Percentiles rank a stretch among this genome's conserved stretches.
phyloP scores from a whole-genome alignment of 305 asterid genomes.

The Plantago lanceolata region DNA sequence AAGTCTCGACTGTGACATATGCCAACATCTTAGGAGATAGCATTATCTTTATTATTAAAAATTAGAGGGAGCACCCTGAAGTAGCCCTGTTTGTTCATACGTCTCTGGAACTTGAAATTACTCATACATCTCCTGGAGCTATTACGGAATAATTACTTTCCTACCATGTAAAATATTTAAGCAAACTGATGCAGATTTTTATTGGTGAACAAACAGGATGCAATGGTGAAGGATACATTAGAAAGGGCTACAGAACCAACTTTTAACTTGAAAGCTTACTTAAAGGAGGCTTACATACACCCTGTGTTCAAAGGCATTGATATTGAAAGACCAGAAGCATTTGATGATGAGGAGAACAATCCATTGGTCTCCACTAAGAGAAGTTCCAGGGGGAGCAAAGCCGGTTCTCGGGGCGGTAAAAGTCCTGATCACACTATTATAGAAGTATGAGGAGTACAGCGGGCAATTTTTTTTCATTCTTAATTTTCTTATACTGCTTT shows the following conservation, averaged over 20 bases:
- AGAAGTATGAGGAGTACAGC: not conserved
- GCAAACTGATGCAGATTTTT: not conserved
- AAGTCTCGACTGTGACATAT: not conserved
- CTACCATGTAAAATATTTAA: not conserved
- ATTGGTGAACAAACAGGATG: slow-evolving; percentile 48
- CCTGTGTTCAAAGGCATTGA: slow-evolving; percentile 68
- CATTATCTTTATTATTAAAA: not conserved
- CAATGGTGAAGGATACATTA: slow-evolving; percentile 80
- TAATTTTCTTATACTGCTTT: slow-evolving; percentile 1
- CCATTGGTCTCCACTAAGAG: slow-evolving; percentile 77
- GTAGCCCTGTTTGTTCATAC: too few relatives aligned
- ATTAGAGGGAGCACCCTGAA: not conserved
- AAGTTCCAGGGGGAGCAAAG: slow-evolving; percentile 44
- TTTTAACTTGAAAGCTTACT: slow-evolving; percentile 57
- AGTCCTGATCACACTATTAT: slow-evolving; percentile 28
- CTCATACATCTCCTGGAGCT: too few relatives aligned
- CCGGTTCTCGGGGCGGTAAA: slow-evolving; percentile 34
- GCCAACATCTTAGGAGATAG: not conserved
- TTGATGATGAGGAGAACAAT: slow-evolving; percentile 65
- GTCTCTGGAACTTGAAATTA: too few relatives aligned
- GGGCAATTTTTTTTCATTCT: slow-evolving; percentile 8
- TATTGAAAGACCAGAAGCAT: slow-evolving; percentile 31
- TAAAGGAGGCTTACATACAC: slow-evolving; percentile 65
- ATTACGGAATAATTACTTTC: too few relatives aligned
- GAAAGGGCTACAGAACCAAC: slow-evolving; percentile 79